Conservation (phyloP, 192 early-diverging fungal genomes). For the Coemansia sp. region DNA sequence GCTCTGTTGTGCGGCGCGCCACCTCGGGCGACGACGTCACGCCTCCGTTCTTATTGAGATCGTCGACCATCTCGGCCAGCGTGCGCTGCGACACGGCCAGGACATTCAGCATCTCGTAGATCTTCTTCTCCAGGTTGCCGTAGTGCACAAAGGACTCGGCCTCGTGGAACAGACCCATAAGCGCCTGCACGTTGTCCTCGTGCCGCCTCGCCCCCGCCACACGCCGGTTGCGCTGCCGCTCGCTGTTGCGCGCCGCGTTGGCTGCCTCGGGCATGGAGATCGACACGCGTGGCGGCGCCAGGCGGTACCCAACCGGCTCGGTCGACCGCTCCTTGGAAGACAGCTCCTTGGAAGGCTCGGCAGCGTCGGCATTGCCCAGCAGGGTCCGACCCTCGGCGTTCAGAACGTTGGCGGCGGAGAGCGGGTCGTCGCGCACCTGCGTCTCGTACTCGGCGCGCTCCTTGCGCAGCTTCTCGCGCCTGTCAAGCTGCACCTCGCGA, state of each 20-base stretch:
- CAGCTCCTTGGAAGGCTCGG: neutral
- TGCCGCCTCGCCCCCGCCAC: conserved; percentile 24
- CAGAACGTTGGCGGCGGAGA: conserved; percentile 56
- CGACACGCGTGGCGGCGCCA: conserved; percentile 46
- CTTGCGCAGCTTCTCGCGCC: conserved; percentile 22
- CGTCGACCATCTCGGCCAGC: conserved; percentile 40
- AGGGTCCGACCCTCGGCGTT: conserved; percentile 54
- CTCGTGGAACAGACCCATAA: conserved; percentile 54
- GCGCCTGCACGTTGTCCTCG: conserved; percentile 41
- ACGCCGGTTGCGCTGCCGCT: conserved; percentile 35
- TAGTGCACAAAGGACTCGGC: conserved; percentile 47
- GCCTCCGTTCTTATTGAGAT: conserved; percentile 32
- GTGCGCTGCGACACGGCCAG: conserved; percentile 31
- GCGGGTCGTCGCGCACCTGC: conserved; percentile 43
- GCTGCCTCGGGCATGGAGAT: conserved; percentile 32
- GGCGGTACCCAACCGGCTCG: conserved; percentile 25
- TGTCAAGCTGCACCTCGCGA: conserved; percentile 15
- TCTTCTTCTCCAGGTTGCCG: conserved; percentile 37
- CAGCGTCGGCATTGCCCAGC: conserved; percentile 21
- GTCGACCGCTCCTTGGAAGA: neutral
- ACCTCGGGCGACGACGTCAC: conserved; percentile 19
- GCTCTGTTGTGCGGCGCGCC: conserved; percentile 28
- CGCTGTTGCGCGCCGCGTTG: conserved; percentile 33
- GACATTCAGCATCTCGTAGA: conserved; percentile 18
- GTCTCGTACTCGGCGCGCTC: conserved; percentile 38